These are phyloP conservation scores for Abrus pulchellus DNA, from an alignment of 306 rosid species.

Conservation along the genomic window DNA sequence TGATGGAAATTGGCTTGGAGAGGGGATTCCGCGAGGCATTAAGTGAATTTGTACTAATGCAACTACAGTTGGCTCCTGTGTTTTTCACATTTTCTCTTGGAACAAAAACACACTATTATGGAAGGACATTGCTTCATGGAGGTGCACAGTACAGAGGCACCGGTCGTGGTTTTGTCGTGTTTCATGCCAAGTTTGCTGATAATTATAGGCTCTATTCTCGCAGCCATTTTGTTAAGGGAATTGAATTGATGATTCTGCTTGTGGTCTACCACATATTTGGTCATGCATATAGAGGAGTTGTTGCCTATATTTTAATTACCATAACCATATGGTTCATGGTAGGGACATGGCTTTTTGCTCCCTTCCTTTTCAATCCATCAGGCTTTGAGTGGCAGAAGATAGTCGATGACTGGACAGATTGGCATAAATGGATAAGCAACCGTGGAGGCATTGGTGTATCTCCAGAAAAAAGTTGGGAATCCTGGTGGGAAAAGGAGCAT, in stretches of 20 bases:
- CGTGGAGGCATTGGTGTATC: slow-evolving; percentile 92
- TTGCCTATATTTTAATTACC: slow-evolving; percentile 76
- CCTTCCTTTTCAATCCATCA: slow-evolving; percentile 95
- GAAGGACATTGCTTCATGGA: slow-evolving; percentile 97
- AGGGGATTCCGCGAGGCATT: slow-evolving; percentile 87
- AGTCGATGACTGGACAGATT: slow-evolving; percentile 94
- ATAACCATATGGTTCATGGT: slow-evolving; percentile 96
- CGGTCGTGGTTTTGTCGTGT: slow-evolving; percentile 94
- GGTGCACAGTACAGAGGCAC: slow-evolving; percentile 97
- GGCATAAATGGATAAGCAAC: slow-evolving; percentile 94
- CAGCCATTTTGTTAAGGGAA: slow-evolving; percentile 96
- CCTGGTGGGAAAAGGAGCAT: slow-evolving; percentile 97
- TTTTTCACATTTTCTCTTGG: slow-evolving; percentile 97
- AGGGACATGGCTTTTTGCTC: slow-evolving; percentile 97
- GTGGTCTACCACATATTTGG: slow-evolving; percentile 89
- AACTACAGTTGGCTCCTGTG: slow-evolving; percentile 87
- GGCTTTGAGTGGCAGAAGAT: slow-evolving; percentile 99
- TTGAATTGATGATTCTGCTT: slow-evolving; percentile 92
- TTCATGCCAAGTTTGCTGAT: slow-evolving; percentile 96
- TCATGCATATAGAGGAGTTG: slow-evolving; percentile 68
- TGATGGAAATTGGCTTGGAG: slow-evolving; percentile 97
- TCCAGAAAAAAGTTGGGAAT: slow-evolving; percentile 93
- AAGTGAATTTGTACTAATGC: slow-evolving; percentile 92
- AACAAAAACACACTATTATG: slow-evolving; percentile 95
- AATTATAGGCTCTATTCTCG: slow-evolving; percentile 94